Base-by-base conservation (phyloP, 495 filamentous ascomycete genomes). In the Lasiosphaeria ovina region DNA sequence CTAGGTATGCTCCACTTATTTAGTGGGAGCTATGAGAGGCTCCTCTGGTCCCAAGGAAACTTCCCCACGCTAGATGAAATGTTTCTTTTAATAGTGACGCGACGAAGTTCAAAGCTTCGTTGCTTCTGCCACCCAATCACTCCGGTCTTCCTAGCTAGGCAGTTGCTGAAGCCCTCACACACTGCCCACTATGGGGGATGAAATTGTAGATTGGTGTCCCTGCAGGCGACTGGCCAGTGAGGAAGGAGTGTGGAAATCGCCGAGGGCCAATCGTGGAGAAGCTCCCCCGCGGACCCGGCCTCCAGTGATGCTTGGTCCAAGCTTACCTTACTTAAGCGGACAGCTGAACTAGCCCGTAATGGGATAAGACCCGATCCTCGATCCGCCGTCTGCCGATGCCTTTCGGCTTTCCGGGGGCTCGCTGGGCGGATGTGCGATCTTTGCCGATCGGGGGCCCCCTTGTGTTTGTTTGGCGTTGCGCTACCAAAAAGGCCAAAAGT, bases 61-160 rank as follows among this genome's bases (percentile, higher is more conserved):
- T 32, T 24, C 54, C 54, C 12, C 17, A 38, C 17, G 14, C 14
- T 31, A 47, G 36, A 33, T 55, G 44, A 47, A 24, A 32, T 40
- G 62, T 64, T 68, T 60, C 66, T 66, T 68, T 61, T 59, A 62
- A 65, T 68, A 68, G 66, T 24, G 63, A 45, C 57, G 31, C 44
- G 24, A 33, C 31, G 32, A 16, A 33, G 50, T 16, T 55, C 16
- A 17, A 10, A 35, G 44, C 16, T 9, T 58, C 47, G 51, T 40
- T 16, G 54, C 53, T 31, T 42, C 45, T 17, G 53, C 51, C 50
- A 62, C 31, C 54, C 60, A 62, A 69, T 66, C 55, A 66, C 63
- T 57, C 45, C 58, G 59, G 61, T 57, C 59, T 66, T 66, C 64
- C 67, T 57, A 66, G 64, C 55, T 60, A 63, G 67, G 67, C 64